These are phyloP conservation scores for Domatiomyces globalis DNA, from an alignment of 2,329 filamentous ascomycete genomes.

Conservation along the genomic window DNA sequence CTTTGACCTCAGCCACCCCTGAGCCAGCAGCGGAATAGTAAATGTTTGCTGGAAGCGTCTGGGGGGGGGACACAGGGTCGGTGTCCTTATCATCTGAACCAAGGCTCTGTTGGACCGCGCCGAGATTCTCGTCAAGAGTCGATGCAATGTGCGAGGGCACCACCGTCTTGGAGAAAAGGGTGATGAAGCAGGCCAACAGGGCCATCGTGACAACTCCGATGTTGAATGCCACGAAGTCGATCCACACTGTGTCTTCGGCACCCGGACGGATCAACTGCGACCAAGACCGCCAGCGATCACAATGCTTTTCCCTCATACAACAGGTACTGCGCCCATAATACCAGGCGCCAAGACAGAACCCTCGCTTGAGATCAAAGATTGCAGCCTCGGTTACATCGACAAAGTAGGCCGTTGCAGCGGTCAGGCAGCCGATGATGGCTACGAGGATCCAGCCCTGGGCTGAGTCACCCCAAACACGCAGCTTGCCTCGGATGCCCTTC, in stretches of 20 bases:
- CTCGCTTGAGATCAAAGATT: slow-evolving; percentile 82
- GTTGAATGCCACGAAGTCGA: slow-evolving; percentile 68
- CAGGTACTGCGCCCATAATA: slow-evolving; percentile 57
- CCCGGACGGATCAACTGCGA: slow-evolving; percentile 47
- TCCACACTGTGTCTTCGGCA: slow-evolving; percentile 39
- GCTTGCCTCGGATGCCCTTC: slow-evolving; percentile 70
- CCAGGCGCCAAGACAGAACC: slow-evolving; percentile 64
- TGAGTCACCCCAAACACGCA: slow-evolving; percentile 65
- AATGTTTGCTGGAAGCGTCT: slow-evolving; percentile 33
- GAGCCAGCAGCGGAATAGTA: slow-evolving; percentile 95
- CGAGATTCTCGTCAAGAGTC: slow-evolving; percentile 86
- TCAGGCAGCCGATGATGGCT: slow-evolving; percentile 72
- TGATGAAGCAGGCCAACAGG: slow-evolving; percentile 59
- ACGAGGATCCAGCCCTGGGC: slow-evolving; percentile 91
- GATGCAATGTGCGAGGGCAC: slow-evolving; percentile 69
- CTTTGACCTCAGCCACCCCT: slow-evolving; percentile 91
- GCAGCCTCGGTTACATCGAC: slow-evolving; percentile 77
- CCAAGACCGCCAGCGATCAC: slow-evolving; percentile 50
- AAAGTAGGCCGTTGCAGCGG: slow-evolving; percentile 72
- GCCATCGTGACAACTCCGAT: slow-evolving; percentile 57
- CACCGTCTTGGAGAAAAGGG: slow-evolving; percentile 81
- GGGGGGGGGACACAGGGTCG: slow-evolving; percentile 25
- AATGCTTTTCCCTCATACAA: slow-evolving; percentile 42
- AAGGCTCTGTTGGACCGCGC: slow-evolving; percentile 37
- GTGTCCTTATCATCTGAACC: slow-evolving; percentile 32